Evolutionary conservation across 257 asterid species (phyloP).

Genomic region (Fraxinus excelsior): DNA sequence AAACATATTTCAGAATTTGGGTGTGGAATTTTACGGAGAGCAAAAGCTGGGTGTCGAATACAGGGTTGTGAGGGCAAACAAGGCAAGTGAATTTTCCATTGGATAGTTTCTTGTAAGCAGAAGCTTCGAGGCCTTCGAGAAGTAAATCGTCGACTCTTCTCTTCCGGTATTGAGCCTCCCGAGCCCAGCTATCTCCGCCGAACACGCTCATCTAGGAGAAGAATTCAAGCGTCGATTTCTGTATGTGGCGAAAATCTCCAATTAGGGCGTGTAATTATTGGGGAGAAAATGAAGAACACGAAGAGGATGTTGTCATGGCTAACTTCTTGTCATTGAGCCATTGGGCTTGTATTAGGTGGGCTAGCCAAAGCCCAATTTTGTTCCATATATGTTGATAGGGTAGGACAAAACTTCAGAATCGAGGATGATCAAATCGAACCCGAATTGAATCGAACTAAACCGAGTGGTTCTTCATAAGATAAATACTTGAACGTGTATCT

Average conservation of each 20-base stretch:
- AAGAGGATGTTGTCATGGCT: not conserved
- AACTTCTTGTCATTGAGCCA: no score
- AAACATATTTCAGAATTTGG: not conserved
- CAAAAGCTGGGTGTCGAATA: slow-evolving; percentile 60
- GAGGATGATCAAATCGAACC: no score
- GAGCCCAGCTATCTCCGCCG: slow-evolving; percentile 83
- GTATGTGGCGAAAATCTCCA: not conserved
- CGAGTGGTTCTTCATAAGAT: no score
- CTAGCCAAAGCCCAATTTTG: no score
- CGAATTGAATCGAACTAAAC: no score
- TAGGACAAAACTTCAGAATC: no score
- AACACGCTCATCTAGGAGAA: slow-evolving; percentile 58
- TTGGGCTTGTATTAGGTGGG: fast-evolving
- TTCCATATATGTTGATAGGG: no score
- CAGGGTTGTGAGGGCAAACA: slow-evolving; percentile 61
- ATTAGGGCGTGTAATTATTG: not conserved
- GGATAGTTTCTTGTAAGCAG: slow-evolving; percentile 58
- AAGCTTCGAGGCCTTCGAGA: slow-evolving; percentile 45
- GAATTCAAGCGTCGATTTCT: not conserved
- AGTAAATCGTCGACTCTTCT: slow-evolving; percentile 71
- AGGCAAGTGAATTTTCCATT: slow-evolving; percentile 68
- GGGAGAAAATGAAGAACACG: not conserved
- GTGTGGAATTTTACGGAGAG: slow-evolving; percentile 50
- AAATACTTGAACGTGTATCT: no score
- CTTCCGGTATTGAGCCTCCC: slow-evolving; percentile 66